Conservation (phyloP, 1,284 basidiomycete species). For the Pseudozyma sp. region DNA sequence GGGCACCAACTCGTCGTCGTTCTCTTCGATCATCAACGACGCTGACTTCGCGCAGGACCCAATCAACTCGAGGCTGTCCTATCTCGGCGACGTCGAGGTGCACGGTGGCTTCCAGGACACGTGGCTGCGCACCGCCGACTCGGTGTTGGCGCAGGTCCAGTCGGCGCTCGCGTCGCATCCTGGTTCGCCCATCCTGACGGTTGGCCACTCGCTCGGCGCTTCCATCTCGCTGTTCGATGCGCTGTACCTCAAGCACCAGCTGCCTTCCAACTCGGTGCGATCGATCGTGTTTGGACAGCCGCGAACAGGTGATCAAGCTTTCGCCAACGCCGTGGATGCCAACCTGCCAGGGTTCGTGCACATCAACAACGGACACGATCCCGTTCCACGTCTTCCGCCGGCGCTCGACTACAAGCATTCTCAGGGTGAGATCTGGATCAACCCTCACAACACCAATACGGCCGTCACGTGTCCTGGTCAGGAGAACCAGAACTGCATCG, state of each 20-base stretch:
- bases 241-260: conserved; percentile 48
- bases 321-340: conserved; percentile 52
- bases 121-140: conserved; percentile 50
- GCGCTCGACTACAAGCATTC: conserved; percentile 52
- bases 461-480: conserved; percentile 59
- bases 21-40: conserved; percentile 51
- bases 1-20: conserved; percentile 54
- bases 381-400: conserved; percentile 52
- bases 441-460: conserved; percentile 47
- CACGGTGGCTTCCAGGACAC: conserved; percentile 61
- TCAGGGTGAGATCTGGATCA: conserved; percentile 59
- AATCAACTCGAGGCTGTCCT: conserved; percentile 40
- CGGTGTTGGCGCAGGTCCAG: conserved; percentile 45
- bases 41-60: conserved; percentile 36
- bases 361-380: conserved; percentile 55
- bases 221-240: conserved; percentile 53
- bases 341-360: conserved; percentile 51
- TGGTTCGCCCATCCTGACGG: conserved; percentile 39
- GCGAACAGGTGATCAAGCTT: conserved; percentile 51
- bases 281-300: conserved; percentile 58
- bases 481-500: conserved; percentile 60
- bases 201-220: conserved; percentile 63
- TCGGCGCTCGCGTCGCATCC: conserved; percentile 42
- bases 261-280: conserved; percentile 27
- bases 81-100: conserved; percentile 43